Conservation (phyloP, 2,329 filamentous ascomycete genomes). For the Boeremia exigua region DNA sequence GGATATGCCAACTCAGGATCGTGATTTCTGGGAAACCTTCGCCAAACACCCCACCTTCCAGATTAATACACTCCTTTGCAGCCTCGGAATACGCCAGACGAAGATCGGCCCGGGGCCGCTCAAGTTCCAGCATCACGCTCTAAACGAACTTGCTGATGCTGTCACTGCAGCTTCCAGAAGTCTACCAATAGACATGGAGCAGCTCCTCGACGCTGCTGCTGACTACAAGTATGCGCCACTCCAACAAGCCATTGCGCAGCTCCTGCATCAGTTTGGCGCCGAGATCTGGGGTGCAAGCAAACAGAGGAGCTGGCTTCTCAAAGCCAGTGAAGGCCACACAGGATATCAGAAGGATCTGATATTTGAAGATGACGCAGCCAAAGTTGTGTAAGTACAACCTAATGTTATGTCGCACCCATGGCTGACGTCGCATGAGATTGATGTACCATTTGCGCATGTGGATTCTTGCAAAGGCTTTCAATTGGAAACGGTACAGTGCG, state of each 20-base stretch:
- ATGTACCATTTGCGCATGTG: constrained; percentile 10
- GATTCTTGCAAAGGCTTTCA: constrained; percentile 15
- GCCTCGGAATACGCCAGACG: constrained; percentile 8
- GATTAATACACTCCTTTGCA: neutral
- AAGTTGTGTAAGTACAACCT: neutral
- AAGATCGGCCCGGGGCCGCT: constrained; percentile 1
- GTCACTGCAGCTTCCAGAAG: neutral
- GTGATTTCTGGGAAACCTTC: neutral
- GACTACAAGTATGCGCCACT: neutral
- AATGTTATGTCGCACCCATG: neutral
- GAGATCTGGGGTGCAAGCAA: constrained; percentile 1
- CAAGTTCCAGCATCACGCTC: neutral
- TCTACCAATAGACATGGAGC: neutral
- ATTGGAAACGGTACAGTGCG: constrained; percentile 2
- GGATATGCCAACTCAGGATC: neutral
- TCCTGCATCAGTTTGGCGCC: constrained; percentile 1
- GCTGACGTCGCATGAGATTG: neutral
- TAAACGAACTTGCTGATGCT: constrained; percentile 4
- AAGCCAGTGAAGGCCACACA: neutral
- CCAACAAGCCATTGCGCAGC: neutral
- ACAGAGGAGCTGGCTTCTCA: constrained; percentile 4
- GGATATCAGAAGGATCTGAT: constrained; percentile 6
- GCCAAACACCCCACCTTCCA: neutral
- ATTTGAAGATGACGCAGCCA: neutral
- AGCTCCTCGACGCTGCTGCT: neutral